Conservation (phyloP, 306 rosid species). For the Citrullus mucosospermus region DNA sequence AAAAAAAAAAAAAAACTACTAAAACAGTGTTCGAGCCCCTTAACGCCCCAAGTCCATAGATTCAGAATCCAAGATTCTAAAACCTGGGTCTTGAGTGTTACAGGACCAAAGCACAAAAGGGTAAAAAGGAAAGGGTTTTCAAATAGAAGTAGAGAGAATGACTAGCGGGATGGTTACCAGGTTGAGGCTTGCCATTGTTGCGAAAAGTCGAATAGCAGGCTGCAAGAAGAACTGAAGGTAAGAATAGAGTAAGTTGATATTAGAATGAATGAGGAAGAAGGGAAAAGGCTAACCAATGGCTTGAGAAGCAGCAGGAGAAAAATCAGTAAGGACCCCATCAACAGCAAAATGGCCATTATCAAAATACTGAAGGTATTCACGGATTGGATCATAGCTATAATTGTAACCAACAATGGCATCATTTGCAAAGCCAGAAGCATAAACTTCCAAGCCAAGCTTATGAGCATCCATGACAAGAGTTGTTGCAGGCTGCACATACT, state of each 20-base stretch:
- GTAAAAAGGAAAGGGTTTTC: not conserved
- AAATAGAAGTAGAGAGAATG: not conserved
- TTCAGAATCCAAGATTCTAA: not conserved
- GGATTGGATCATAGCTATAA: conserved; percentile 54
- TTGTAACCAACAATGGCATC: conserved; percentile 38
- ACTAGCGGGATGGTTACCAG: conserved; percentile 26
- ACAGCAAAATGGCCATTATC: conserved; percentile 48
- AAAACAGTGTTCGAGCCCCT: no score
- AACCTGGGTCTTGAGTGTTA: not conserved
- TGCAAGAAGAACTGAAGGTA: conserved; percentile 14
- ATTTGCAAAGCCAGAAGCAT: conserved; percentile 79
- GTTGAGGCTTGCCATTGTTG: conserved; percentile 15
- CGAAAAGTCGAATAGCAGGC: conserved; percentile 54
- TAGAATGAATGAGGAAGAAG: not conserved
- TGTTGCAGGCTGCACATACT: conserved; percentile 43
- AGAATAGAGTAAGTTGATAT: not conserved
- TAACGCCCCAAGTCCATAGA: no score
- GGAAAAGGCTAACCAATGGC: conserved; percentile 50
- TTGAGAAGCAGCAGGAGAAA: conserved; percentile 54
- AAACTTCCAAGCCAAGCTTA: conserved; percentile 62
- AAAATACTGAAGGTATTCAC: conserved; percentile 60
- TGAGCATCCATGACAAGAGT: conserved; percentile 69
- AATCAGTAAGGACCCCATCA: conserved; percentile 80
- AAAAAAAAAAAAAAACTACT: no score
- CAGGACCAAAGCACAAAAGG: not conserved